These are phyloP conservation scores for Cyclostephanos invisitatus DNA, from an alignment of 108 stramenopile species.

Conservation along the genomic window DNA sequence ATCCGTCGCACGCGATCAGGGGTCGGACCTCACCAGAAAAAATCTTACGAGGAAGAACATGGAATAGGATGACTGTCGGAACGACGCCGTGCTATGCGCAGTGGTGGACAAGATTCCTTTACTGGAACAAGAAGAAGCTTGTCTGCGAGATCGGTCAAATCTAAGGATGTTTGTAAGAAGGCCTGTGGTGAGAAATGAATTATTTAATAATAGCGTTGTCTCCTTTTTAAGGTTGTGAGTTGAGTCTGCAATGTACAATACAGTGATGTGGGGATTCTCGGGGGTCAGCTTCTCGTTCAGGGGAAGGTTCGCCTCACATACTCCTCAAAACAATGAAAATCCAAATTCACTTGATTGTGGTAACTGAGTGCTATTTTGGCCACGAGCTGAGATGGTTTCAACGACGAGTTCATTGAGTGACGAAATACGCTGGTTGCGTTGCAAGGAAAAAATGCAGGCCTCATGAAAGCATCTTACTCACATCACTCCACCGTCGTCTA, in stretches of 20 bases:
- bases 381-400: slow-evolving; percentile 45
- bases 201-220: too few relatives aligned
- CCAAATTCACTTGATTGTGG: slow-evolving; percentile 59
- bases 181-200: too few relatives aligned
- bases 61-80: slow-evolving; percentile 9
- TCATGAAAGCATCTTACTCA: slow-evolving; percentile 14
- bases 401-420: not conserved
- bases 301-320: slow-evolving; percentile 43
- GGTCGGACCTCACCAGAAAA: slow-evolving; percentile 12
- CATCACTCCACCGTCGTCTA: slow-evolving; percentile 51
- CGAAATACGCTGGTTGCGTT: not conserved
- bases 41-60: slow-evolving; percentile 15
- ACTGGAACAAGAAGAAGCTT: slow-evolving; percentile 15
- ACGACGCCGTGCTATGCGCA: slow-evolving; percentile 14
- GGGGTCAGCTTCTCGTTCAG: not conserved
- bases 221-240: too few relatives aligned
- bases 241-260: too few relatives aligned
- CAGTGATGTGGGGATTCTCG: too few relatives aligned
- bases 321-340: slow-evolving; percentile 60
- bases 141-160: not conserved
- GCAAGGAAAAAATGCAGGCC: not conserved
- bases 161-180: too few relatives aligned
- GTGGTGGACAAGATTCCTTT: slow-evolving; percentile 23
- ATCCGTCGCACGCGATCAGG: slow-evolving; percentile 20
- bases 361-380: slow-evolving; percentile 50